phyloP scores from a whole-genome alignment of 2,329 filamentous ascomycete genomes.

The Pyrenochaeta sp. region DNA sequence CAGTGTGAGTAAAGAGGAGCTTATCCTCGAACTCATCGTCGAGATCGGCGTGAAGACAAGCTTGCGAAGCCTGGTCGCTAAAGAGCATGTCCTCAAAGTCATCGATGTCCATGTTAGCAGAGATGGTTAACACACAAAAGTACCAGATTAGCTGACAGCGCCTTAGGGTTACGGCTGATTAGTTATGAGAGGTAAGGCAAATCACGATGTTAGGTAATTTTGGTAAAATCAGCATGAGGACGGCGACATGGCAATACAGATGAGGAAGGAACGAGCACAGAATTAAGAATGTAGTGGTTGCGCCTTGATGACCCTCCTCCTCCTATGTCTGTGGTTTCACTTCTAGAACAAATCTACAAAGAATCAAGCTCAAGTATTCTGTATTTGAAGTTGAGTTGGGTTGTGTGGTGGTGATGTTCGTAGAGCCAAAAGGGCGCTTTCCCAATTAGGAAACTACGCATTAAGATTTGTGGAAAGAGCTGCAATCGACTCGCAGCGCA shows the following conservation, averaged over 20 bases:
- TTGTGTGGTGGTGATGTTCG: slow-evolving; percentile 5
- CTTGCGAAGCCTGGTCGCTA: slow-evolving; percentile 23
- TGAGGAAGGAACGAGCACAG: background rate
- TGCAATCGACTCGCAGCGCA: slow-evolving; percentile 18
- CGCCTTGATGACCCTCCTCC: background rate
- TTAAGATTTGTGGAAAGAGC: slow-evolving; percentile 12
- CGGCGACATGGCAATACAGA: background rate
- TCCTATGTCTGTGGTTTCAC: background rate
- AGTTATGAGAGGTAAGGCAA: no score
- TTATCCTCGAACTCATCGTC: slow-evolving; percentile 30
- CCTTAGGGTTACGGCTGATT: no score
- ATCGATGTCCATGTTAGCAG: slow-evolving; percentile 28
- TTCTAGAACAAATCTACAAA: background rate
- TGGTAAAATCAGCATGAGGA: background rate
- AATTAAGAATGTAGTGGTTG: background rate
- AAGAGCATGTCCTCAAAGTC: slow-evolving; percentile 44
- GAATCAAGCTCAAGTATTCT: background rate
- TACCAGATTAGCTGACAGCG: no score
- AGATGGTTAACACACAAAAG: background rate
- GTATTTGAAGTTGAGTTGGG: background rate
- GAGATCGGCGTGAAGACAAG: slow-evolving; percentile 16
- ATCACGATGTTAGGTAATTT: background rate
- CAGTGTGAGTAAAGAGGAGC: slow-evolving; percentile 24
- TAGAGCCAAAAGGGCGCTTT: slow-evolving; percentile 10
- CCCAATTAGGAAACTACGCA: slow-evolving; percentile 26